These are phyloP conservation scores for Daldinia sp. DNA, from an alignment of 2,329 filamentous ascomycete species.

Conservation along the genomic window DNA sequence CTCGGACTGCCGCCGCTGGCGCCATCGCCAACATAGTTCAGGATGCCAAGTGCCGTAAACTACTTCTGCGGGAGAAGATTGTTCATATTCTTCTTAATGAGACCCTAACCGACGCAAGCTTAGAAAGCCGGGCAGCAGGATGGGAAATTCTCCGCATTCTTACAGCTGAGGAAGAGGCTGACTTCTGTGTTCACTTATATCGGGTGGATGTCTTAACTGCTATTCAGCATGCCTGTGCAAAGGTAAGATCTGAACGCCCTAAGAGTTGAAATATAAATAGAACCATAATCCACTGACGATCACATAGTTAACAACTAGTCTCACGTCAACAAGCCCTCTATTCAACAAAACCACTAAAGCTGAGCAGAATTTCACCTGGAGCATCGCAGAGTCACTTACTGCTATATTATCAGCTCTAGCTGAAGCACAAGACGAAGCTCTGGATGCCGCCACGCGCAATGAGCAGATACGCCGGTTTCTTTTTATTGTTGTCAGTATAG, in stretches of 20 bases:
- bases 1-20: slow-evolving; percentile 68
- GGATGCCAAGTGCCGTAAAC: slow-evolving; percentile 71
- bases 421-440: slow-evolving; percentile 71
- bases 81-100: slow-evolving; percentile 73
- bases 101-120: slow-evolving; percentile 71
- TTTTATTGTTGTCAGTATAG: slow-evolving; percentile 62
- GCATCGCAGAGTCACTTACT: slow-evolving; percentile 66
- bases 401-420: slow-evolving; percentile 66
- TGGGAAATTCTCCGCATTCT: slow-evolving; percentile 75
- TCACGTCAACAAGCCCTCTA: slow-evolving; percentile 55
- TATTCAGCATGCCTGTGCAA: slow-evolving; percentile 66
- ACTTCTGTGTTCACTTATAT: slow-evolving; percentile 75
- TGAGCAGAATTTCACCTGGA: slow-evolving; percentile 66
- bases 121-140: slow-evolving; percentile 74
- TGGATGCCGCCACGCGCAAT: slow-evolving; percentile 65
- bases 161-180: slow-evolving; percentile 72
- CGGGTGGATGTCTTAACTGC: slow-evolving; percentile 71
- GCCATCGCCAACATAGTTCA: slow-evolving; percentile 73
- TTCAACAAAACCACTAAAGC: slow-evolving; percentile 64
- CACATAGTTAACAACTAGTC: slow-evolving; percentile 58
- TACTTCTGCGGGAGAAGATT: slow-evolving; percentile 74
- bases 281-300: slow-evolving; percentile 14
- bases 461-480: slow-evolving; percentile 65
- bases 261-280: not conserved
- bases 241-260: slow-evolving; percentile 56